Conservation (phyloP, 768 basidiomycete species). For the Suillus luteus region DNA sequence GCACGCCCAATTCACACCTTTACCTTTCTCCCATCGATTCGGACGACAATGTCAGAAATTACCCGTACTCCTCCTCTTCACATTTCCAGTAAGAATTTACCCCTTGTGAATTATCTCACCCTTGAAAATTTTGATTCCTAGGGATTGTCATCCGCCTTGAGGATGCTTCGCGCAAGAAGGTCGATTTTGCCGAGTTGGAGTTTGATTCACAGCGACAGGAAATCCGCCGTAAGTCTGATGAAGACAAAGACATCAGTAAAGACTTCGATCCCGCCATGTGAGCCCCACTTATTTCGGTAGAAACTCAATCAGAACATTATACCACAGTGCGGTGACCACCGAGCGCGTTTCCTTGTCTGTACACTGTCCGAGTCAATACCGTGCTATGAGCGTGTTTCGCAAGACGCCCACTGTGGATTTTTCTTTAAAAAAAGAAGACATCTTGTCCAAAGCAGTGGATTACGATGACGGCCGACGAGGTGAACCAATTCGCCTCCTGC, state of each 20-base stretch:
- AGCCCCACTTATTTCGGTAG: not conserved
- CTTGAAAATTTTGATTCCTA: not conserved
- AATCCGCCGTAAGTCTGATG: not conserved
- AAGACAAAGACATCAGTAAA: constrained; percentile 3
- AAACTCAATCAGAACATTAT: not conserved
- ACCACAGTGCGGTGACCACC: not conserved
- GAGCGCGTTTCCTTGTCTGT: constrained; percentile 7
- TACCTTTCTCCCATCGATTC: not conserved
- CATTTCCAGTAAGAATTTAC: not conserved
- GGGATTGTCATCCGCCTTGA: constrained; percentile 5
- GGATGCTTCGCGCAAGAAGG: constrained; percentile 6
- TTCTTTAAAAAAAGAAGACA: constrained; percentile 3
- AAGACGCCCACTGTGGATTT: constrained; percentile 3
- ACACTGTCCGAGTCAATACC: constrained; percentile 6
- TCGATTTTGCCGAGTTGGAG: constrained; percentile 10
- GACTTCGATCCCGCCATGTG: constrained; percentile 5
- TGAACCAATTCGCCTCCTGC: not conserved
- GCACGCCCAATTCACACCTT: too few relatives aligned
- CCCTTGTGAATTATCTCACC: not conserved
- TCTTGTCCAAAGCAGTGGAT: not conserved
- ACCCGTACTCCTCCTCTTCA: not conserved
- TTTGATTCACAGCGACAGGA: not conserved
- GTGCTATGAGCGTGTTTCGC: not conserved
- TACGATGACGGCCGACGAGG: constrained; percentile 1
- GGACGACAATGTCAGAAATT: not conserved